Evolutionary conservation across 1,284 basidiomycete genomes (phyloP), one percentile per base, ranked within the genome.

Genomic region (Boletus nobilissimus): DNA sequence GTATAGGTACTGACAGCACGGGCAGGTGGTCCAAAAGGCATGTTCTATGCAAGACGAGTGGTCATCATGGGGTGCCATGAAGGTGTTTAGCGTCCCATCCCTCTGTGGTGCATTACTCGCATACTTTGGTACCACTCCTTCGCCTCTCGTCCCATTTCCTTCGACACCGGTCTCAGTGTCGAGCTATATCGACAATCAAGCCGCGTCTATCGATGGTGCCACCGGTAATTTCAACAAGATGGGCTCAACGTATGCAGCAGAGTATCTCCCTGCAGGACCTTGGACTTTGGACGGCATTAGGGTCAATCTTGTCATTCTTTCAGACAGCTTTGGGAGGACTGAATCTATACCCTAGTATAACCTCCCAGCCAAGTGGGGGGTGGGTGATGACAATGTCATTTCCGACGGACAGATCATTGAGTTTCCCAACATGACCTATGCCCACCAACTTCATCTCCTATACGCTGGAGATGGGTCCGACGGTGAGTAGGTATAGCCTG

Each of bases 371-470:
- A 73, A 76, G 2, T 89, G 89, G 89, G 88, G 88, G 36, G 60
- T 62, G 10, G 78, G 75, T 16, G 73, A 84, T 36, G 89, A 89
- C 74, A 90, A 90, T 70, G 80, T 88, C 43, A 81, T 89, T 51
- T 84, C 88, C 22, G 76, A 85, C 22, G 85, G 86, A 3, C 89
- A 89, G 74, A 81, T 87, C 5, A 48, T 89, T 32, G 79, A 79
- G 5, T 83, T 89, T 36, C 74, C 80, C 6, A 67, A 81, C 1
- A 80, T 83, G 18, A 86, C 84, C 1, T 85, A 81, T 71, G 83
- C 85, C 9, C 88, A 89, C 74, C 86, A 89, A 77, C 78, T 89
- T 43, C 89, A 90, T 73, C 81, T 89, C 48, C 72, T 89, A n/a
- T 89, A 89, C 75, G 81, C 87, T 11, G 88, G 88, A 16, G 89